Evolutionary conservation across 2,329 filamentous ascomycete genomes (phyloP).

Genomic region (Sporothrix brunneoviolacea): DNA sequence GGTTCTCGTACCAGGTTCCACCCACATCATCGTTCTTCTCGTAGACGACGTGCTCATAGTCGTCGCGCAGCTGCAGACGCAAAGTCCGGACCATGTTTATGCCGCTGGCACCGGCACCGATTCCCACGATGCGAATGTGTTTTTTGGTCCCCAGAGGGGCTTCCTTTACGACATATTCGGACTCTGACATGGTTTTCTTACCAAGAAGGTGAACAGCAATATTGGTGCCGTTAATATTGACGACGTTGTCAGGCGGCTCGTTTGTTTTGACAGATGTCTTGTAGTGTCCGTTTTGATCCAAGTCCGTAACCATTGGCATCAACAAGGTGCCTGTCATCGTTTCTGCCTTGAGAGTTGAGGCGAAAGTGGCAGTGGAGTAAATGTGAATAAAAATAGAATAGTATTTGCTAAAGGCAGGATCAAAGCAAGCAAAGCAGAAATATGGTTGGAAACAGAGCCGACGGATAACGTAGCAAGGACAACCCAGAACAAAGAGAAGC

Average conservation of each 20-base stretch:
- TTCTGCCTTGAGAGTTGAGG: neutral
- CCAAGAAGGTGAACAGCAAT: neutral
- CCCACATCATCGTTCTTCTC: slow-evolving; percentile 52
- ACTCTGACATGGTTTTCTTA: neutral
- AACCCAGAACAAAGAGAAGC: too few species aligned
- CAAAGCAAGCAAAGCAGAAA: too few species aligned
- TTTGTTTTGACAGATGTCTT: neutral
- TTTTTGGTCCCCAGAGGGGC: slow-evolving; percentile 22
- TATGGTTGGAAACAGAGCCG: too few species aligned
- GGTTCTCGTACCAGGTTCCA: slow-evolving; percentile 54
- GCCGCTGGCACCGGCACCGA: slow-evolving; percentile 33
- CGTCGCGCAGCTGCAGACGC: slow-evolving; percentile 30
- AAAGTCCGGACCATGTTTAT: slow-evolving; percentile 39
- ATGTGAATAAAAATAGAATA: too few species aligned
- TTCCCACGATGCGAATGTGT: slow-evolving; percentile 37
- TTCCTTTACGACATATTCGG: slow-evolving; percentile 15
- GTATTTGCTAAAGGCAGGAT: too few species aligned
- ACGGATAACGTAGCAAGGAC: too few species aligned
- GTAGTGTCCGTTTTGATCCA: neutral
- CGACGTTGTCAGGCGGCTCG: neutral
- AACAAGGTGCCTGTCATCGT: neutral
- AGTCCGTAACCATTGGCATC: neutral
- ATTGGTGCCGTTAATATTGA: neutral
- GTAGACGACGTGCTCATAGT: slow-evolving; percentile 44
- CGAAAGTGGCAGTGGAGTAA: too few species aligned